Conservation (phyloP, 805 yeast species). For the Wickerhamomyces strasburgensis region DNA sequence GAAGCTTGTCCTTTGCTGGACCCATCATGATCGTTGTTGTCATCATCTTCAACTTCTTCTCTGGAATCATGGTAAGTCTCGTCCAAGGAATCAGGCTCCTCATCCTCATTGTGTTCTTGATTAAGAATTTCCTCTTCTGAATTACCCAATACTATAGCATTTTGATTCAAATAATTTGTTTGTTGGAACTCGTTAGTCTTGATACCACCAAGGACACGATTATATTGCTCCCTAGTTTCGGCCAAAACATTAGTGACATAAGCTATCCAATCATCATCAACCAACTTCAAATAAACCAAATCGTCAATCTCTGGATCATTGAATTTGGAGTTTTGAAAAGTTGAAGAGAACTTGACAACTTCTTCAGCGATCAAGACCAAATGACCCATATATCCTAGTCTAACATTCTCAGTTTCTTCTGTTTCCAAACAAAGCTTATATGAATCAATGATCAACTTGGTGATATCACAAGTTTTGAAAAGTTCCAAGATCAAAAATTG, state of each 20-base stretch:
- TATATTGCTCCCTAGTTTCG: conserved; percentile 81
- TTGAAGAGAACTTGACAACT: conserved; percentile 74
- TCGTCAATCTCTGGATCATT: conserved; percentile 23
- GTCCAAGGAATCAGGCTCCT: neutral
- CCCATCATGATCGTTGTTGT: conserved; percentile 3
- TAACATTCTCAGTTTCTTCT: conserved; percentile 55
- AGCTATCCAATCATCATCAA: conserved; percentile 56
- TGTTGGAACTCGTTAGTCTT: conserved; percentile 23
- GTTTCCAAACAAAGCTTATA: conserved; percentile 54
- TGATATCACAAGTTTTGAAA: conserved; percentile 54
- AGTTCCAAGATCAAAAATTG: conserved; percentile 57
- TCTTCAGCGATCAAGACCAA: conserved; percentile 91
- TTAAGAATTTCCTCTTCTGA: conserved; percentile 24
- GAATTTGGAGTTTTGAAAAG: conserved; percentile 23
- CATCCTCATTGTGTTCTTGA: conserved; percentile 9
- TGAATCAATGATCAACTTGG: conserved; percentile 61
- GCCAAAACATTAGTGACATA: conserved; percentile 72
- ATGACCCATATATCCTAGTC: conserved; percentile 97
- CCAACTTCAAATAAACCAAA: conserved; percentile 20
- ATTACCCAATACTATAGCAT: conserved; percentile 25
- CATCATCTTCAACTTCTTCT: conserved; percentile 2
- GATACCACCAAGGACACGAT: conserved; percentile 76
- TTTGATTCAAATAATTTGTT: conserved; percentile 16
- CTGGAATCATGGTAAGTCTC: conserved; percentile 5
- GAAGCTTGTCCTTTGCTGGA: too few relatives aligned